Percentiles rank a stretch among this genome's conserved stretches.
Evolutionary conservation across 805 yeast genomes (phyloP).

Genomic region (Starmerella gropengiesseri): DNA sequence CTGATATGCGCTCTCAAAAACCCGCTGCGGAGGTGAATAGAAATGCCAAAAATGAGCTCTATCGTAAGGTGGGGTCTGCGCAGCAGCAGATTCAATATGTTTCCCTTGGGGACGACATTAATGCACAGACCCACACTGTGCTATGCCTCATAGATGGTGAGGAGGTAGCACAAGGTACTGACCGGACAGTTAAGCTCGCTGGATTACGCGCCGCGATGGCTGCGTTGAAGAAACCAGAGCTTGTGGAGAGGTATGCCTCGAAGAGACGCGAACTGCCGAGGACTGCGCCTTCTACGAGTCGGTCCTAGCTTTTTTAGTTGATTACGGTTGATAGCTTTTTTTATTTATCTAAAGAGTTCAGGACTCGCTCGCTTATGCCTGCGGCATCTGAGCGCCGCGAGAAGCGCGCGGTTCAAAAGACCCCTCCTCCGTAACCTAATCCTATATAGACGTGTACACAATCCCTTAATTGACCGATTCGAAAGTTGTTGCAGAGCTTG

Average conservation of each 20-base stretch:
- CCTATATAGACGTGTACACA: too few species aligned
- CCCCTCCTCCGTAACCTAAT: too few species aligned
- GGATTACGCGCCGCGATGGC: slow-evolving; percentile 77
- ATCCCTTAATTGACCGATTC: neutral
- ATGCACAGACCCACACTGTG: slow-evolving; percentile 44
- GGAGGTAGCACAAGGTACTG: slow-evolving; percentile 60
- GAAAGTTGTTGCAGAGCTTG: neutral
- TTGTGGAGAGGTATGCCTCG: slow-evolving; percentile 54
- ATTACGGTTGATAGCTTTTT: too few species aligned
- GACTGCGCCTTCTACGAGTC: slow-evolving; percentile 20
- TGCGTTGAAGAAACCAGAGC: slow-evolving; percentile 48
- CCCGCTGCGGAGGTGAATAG: slow-evolving; percentile 35
- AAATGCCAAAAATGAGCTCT: slow-evolving; percentile 68
- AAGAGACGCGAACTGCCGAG: slow-evolving; percentile 35
- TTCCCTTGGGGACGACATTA: slow-evolving; percentile 29
- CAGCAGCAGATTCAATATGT: slow-evolving; percentile 50
- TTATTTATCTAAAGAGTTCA: too few species aligned
- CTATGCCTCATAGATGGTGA: slow-evolving; percentile 56
- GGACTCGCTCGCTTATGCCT: too few species aligned
- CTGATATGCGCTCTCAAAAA: slow-evolving; percentile 23
- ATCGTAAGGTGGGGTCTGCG: slow-evolving; percentile 63
- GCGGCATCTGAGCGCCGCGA: too few species aligned
- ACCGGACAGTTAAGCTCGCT: slow-evolving; percentile 60
- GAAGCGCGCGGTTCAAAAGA: too few species aligned
- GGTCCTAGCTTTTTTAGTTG: too few species aligned